Evolutionary conservation across 257 asterid genomes (phyloP), one percentile per base, ranked within the genome.

Genomic region (Solanum piurae): DNA sequence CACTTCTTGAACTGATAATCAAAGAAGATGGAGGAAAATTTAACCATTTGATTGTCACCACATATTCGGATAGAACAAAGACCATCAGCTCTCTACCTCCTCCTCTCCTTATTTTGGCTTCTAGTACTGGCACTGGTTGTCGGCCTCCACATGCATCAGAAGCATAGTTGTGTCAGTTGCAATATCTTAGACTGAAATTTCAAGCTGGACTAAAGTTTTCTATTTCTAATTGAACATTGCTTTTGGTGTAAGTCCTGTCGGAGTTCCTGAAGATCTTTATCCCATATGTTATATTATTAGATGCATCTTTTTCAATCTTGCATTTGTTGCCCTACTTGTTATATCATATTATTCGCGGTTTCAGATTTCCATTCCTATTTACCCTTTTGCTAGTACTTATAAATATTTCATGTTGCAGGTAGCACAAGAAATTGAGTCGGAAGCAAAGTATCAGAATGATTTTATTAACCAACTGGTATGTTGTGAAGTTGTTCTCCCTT

Each of bases 391-490:
- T 33, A 36, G n/a, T 86, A 37, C 62, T 83, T 80, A 20, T 38
- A 68, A 38, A 73, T 87, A 40, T 82, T 44, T 64, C 72, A 55
- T 80, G 73, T 88, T 92, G 90, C 95, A 97, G 98, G 98, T 97
- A 88, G 99, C 98, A 80, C 96, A 94, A 92, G 99, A 97, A 46
- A 97, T 97, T 58, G 91, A 91, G 68, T 89, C 94, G 12, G 99
- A 97, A 92, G 96, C 99, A 5, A 95, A 91, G 90, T 93, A 64
- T 87, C 99, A 97, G 93, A 97, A 94, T 91, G 98, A 97, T 89
- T 94, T 95, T 89, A 92, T 97, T 91, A 95, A 92, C 91, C 97
- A 95, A 92, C 92, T 97, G 98, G 99, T 95, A 94, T 77, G 95
- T 83, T 66, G 8, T 64, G 77, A 72, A 77, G 20, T 80, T 80